Base-by-base conservation (phyloP, 768 basidiomycete species). In the Tulasnella calospora region DNA sequence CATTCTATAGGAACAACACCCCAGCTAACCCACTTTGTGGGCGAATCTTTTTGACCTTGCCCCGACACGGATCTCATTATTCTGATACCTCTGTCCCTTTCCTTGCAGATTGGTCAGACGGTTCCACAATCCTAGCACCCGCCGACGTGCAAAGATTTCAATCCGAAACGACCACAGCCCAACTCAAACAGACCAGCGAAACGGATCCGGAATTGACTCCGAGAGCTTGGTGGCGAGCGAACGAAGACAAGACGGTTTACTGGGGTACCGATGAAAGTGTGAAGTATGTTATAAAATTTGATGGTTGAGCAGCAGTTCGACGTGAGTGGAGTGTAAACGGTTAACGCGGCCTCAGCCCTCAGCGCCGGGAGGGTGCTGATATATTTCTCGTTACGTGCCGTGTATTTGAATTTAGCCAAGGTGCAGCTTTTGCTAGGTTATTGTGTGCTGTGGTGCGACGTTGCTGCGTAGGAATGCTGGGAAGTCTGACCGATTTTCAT, bases 351-450 rank as follows among this genome's bases (percentile, higher is more conserved):
- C n/a, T n/a, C 38, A 10, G 10, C 38, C 36, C n/a, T 30, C n/a
- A 8, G 23, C 3, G n/a, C 8, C 4, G 21, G n/a, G 38, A n/a
- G n/a, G 0, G 44, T 44, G 44, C 44, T 15, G 44, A 44, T 33
- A 57, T 36, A 41, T n/a, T 46, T 76, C 2, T 21, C 46, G 55
- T 27, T 81, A 94, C 92, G 93, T n/a, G n/a, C n/a, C n/a, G 92
- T 36, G 88, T 94, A 10, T 88, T 94, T 81, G 93, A 93, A 8
- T 94, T 94, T 82, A 94, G 92, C 79, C 94, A 95, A 84, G 94
- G 94, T 21, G 94, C 92, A 21, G 89, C 89, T 5, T 87, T 94
- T 84, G 94, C 92, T 41, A 91, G 89, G 12, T 82, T 94, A 46
- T 85, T 94, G 33, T 84, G 91, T 38, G 91, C 92, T 33, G 83